A percentile compares a stretch with the other conserved stretches of the same genome.
Conservation (phyloP, 805 yeast species). For the Zygoascus bituminiphila region DNA sequence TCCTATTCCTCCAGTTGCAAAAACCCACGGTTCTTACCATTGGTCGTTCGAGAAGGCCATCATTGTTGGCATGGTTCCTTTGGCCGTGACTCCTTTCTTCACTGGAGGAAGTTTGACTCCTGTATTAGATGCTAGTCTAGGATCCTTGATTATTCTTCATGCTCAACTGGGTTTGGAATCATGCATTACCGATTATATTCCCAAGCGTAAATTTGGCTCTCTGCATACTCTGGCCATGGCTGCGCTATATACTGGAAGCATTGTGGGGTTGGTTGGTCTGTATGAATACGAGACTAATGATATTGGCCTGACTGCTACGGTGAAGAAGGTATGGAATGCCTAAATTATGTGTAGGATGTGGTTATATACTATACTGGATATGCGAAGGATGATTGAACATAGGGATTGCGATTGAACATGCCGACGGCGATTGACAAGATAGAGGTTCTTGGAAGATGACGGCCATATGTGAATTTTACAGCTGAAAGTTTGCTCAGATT, state of each 20-base stretch:
- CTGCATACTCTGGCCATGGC: slow-evolving; percentile 63
- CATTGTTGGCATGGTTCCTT: slow-evolving; percentile 66
- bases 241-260: slow-evolving; percentile 64
- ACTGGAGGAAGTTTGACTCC: slow-evolving; percentile 62
- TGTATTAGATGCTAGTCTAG: slow-evolving; percentile 61
- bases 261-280: slow-evolving; percentile 65
- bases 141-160: slow-evolving; percentile 63
- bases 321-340: slow-evolving; percentile 55
- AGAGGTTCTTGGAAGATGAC: too few relatives aligned
- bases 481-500: too few relatives aligned
- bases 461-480: too few relatives aligned
- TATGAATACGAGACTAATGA: slow-evolving; percentile 68
- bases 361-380: too few relatives aligned
- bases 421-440: too few relatives aligned
- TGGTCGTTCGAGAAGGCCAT: slow-evolving; percentile 84
- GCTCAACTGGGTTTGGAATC: slow-evolving; percentile 80
- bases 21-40: slow-evolving; percentile 76
- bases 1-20: slow-evolving; percentile 52
- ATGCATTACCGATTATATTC: slow-evolving; percentile 90
- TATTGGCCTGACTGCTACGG: slow-evolving; percentile 65
- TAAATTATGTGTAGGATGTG: too few relatives aligned
- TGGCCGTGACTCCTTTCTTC: slow-evolving; percentile 65
- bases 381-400: too few relatives aligned
- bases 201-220: slow-evolving; percentile 72
- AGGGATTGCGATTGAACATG: too few relatives aligned